A percentile compares a stretch with the other conserved stretches of the same genome.
phyloP scores from a whole-genome alignment of 352 stramenopile species.

The Plasmopara halstedii region DNA sequence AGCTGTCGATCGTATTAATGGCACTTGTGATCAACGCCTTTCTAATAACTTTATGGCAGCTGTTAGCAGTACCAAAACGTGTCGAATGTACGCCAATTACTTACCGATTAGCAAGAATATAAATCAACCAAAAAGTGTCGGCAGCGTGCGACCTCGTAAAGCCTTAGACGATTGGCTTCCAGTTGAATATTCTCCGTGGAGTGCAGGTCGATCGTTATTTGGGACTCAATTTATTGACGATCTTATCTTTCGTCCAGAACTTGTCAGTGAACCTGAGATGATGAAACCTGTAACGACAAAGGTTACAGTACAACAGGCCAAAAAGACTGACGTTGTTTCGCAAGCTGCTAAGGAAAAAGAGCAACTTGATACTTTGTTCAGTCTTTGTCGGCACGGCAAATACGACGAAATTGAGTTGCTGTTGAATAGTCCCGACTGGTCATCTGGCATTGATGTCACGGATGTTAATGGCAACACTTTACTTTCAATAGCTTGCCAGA shows the following conservation, averaged over 20 bases:
- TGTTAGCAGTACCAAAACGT: constrained; percentile 66
- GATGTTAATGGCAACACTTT: constrained; percentile 90
- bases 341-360: constrained; percentile 79
- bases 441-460: constrained; percentile 86
- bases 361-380: constrained; percentile 88
- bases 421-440: constrained; percentile 88
- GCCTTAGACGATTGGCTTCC: constrained; percentile 86
- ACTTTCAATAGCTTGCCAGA: constrained; percentile 91
- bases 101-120: constrained; percentile 66
- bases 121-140: constrained; percentile 81
- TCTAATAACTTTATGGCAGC: constrained; percentile 59
- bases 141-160: constrained; percentile 76
- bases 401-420: constrained; percentile 83
- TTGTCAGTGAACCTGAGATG: constrained; percentile 21
- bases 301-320: constrained; percentile 8
- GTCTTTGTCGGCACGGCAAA: constrained; percentile 84
- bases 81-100: constrained; percentile 74
- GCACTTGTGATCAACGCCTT: too few relatives aligned
- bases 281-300: too few relatives aligned
- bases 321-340: constrained; percentile 66
- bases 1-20: constrained; percentile 58
- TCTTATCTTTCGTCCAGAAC: constrained; percentile 48
- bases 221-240: constrained; percentile 56
- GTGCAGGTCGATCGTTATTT: constrained; percentile 54
- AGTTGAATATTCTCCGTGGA: constrained; percentile 91